These are phyloP conservation scores for Phytophthora multivora DNA, from an alignment of 352 stramenopile genomes.

Conservation along the genomic window DNA sequence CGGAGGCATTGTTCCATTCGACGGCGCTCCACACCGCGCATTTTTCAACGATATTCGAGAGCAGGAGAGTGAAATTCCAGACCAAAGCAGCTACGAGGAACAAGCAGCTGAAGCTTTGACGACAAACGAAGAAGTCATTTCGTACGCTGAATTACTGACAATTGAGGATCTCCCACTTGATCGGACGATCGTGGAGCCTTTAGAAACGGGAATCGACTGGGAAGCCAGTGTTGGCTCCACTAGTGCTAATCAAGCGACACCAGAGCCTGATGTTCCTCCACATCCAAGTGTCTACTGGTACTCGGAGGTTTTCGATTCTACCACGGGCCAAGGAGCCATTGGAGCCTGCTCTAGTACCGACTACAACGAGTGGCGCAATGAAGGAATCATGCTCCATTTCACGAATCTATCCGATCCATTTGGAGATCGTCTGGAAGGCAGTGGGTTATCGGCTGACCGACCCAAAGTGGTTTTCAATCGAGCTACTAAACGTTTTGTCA, in stretches of 20 bases:
- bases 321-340: constrained; percentile 64
- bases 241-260: constrained; percentile 14
- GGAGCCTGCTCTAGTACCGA: constrained; percentile 94
- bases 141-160: constrained; percentile 56
- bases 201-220: constrained; percentile 64
- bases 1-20: constrained; percentile 78
- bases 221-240: constrained; percentile 21
- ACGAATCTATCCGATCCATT: constrained; percentile 93
- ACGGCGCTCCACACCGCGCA: constrained; percentile 80
- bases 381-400: constrained; percentile 96
- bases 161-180: constrained; percentile 57
- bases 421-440: constrained; percentile 29
- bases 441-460: constrained; percentile 69
- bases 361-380: constrained; percentile 92
- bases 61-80: constrained; percentile 43
- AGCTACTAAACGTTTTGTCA: constrained; percentile 89
- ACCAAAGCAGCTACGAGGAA: constrained; percentile 51
- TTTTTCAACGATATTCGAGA: constrained; percentile 85
- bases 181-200: constrained; percentile 49
- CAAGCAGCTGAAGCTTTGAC: constrained; percentile 12
- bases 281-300: constrained; percentile 72
- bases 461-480: constrained; percentile 94
- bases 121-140: constrained; percentile 52
- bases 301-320: constrained; percentile 60
- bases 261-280: constrained; percentile 9